Base-by-base conservation (phyloP, 1,284 basidiomycete genomes). In the Acaromyces ingoldii region DNA sequence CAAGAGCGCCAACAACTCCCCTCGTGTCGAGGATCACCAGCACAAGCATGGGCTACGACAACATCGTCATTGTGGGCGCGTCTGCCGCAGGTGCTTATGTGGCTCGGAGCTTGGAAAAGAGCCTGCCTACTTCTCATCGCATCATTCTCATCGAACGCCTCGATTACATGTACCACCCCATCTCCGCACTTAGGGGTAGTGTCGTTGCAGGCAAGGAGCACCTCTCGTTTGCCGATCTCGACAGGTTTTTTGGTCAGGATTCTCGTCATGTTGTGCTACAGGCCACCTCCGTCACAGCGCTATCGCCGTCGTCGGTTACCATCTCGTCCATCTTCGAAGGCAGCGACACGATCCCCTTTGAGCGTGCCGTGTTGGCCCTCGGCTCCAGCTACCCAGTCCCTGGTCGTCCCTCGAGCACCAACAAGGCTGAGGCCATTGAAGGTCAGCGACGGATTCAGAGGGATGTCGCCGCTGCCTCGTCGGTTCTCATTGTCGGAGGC, bases 81-180 rank as follows among this genome's bases (percentile, higher is more conserved):
- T 53, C 62, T 4, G 43, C 48, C 1, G 51, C 50, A 0, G 67
- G 68, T n/a, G 25, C 62, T 7, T 21, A 21, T 1, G 22, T 60
- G 7, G 77, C 72, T 49, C 72, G 73, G 15, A 40, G 48, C 1
- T 68, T 80, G 13, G 53, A 67, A 25, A 66, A 60, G 36, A 57
- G 47, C 4, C 50, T 80, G 1, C 77, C 78, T 1, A 26, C 55
- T 0, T 63, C 72, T 3, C 76, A 79, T 53, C 73, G 78, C 4
- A 62, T 80, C 49, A 62, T 80, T 5, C 61, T 80, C 4, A 74
- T 80, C 55, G 79, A 79, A 49, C 70, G 75, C 6, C 60, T 68
- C 26, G 70, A 71, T 9, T 76, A 66, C 30, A 65, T 68, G 1
- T 77, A 72, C 53, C 77, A 72, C 67, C 63, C 74, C 1, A 67